phyloP scores from a whole-genome alignment of 129 eudicot genomes.

The Tagetes patula region DNA sequence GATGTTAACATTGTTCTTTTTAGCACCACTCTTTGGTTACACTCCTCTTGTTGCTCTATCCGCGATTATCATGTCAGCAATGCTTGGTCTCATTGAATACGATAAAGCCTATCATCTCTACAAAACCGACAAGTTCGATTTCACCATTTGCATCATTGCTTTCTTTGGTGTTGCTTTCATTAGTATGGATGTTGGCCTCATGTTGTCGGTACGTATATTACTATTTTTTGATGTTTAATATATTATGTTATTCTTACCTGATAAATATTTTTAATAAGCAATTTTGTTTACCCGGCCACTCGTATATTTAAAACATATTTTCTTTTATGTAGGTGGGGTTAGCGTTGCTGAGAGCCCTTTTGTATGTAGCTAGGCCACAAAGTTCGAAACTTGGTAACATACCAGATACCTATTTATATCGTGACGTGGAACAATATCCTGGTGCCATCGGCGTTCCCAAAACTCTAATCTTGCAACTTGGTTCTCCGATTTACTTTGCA shows the following conservation, averaged over 20 bases:
- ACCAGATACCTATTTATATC: slow-evolving; percentile 54
- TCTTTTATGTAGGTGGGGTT: slow-evolving; percentile 54
- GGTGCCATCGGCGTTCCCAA: slow-evolving; percentile 47
- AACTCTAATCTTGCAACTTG: slow-evolving; percentile 64
- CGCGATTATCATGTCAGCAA: slow-evolving; percentile 90
- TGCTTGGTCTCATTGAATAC: slow-evolving; percentile 84
- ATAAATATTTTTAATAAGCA: neutral
- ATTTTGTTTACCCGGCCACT: neutral
- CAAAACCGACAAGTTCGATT: slow-evolving; percentile 92
- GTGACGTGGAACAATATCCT: slow-evolving; percentile 83
- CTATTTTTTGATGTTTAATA: neutral
- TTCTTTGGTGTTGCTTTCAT: slow-evolving; percentile 86
- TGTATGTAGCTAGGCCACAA: slow-evolving; percentile 82
- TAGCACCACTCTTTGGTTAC: slow-evolving; percentile 83
- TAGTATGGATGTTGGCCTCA: slow-evolving; percentile 87
- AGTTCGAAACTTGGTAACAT: slow-evolving; percentile 73
- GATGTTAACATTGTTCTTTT: slow-evolving; percentile 71
- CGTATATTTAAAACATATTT: neutral
- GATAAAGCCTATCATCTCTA: slow-evolving; percentile 61
- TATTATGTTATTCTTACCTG: too few relatives aligned
- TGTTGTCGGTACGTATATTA: slow-evolving; percentile 72
- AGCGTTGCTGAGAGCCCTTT: slow-evolving; percentile 59
- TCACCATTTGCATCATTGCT: slow-evolving; percentile 74
- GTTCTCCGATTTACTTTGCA: slow-evolving; percentile 86
- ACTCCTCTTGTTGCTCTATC: slow-evolving; percentile 95